These are phyloP conservation scores for Saussurea involucrata DNA, from an alignment of 129 eudicot genomes.

Conservation along the genomic window DNA sequence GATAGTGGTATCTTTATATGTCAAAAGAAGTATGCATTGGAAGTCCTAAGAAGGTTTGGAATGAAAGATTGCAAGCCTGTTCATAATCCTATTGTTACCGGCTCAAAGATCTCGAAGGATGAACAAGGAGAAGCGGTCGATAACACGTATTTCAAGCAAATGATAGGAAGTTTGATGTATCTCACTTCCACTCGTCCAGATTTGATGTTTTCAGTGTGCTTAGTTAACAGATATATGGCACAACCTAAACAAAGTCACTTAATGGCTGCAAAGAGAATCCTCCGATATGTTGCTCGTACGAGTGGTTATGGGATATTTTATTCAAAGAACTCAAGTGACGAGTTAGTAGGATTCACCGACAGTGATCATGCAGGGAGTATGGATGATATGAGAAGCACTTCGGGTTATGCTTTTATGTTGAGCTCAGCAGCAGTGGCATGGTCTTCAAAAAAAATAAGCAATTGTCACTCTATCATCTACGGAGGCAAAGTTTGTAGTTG, in stretches of 20 bases:
- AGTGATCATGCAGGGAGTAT: neutral
- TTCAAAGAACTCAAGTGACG: neutral
- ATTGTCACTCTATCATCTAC: no score
- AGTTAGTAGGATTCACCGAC: neutral
- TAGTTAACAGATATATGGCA: neutral
- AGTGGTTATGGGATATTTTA: neutral
- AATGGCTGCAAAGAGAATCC: no score
- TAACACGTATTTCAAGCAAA: neutral
- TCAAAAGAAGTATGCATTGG: neutral
- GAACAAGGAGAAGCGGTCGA: no score
- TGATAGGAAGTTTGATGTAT: neutral
- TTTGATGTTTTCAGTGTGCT: neutral
- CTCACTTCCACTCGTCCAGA: neutral
- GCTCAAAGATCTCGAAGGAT: no score
- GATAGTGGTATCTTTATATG: neutral
- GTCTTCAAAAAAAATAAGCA: no score
- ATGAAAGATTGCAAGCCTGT: no score
- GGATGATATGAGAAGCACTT: no score
- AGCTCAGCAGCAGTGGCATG: no score
- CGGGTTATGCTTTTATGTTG: no score
- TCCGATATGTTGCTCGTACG: neutral
- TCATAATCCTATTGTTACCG: no score
- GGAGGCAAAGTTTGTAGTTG: no score
- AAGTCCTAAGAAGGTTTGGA: neutral
- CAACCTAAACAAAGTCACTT: no score